A percentile compares a stretch with the other conserved stretches of the same genome.
Evolutionary conservation across 2,329 filamentous ascomycete species (phyloP).

Genomic region (Samsoniella hepiali): DNA sequence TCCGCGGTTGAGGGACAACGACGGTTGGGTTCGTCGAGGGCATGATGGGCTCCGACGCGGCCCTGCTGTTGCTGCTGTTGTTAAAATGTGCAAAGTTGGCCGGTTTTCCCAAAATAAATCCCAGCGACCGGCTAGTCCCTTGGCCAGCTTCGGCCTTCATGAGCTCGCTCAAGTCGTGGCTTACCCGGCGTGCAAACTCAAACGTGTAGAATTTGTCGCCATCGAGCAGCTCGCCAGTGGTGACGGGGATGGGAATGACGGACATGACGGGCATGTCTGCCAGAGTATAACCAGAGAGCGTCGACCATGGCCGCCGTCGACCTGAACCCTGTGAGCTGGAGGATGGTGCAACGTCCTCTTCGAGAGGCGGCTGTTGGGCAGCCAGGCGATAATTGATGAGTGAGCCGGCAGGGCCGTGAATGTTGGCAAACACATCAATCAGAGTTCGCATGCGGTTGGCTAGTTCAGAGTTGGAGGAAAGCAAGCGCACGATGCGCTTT

Average conservation of each 20-base stretch:
- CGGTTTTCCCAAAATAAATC: constrained; percentile 22
- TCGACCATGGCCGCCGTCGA: constrained; percentile 21
- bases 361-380: constrained; percentile 17
- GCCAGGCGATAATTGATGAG: constrained; percentile 19
- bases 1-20: constrained; percentile 16
- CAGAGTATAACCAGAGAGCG: constrained; percentile 32
- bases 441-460: constrained; percentile 31
- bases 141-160: constrained; percentile 22
- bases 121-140: constrained; percentile 23
- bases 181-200: constrained; percentile 28
- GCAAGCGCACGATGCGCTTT: constrained; percentile 32
- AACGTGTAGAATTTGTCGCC: constrained; percentile 33
- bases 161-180: constrained; percentile 29
- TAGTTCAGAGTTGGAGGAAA: constrained; percentile 35
- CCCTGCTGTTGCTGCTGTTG: constrained; percentile 20
- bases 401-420: constrained; percentile 19
- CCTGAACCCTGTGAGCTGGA: constrained; percentile 18
- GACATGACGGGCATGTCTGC: constrained; percentile 32
- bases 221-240: constrained; percentile 31
- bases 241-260: constrained; percentile 32
- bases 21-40: constrained; percentile 13
- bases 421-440: constrained; percentile 25
- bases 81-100: background rate
- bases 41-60: constrained; percentile 11
- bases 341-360: constrained; percentile 3